Evolutionary conservation across 352 stramenopile species (phyloP).

Genomic region (Thalassiosira mediterranea): DNA sequence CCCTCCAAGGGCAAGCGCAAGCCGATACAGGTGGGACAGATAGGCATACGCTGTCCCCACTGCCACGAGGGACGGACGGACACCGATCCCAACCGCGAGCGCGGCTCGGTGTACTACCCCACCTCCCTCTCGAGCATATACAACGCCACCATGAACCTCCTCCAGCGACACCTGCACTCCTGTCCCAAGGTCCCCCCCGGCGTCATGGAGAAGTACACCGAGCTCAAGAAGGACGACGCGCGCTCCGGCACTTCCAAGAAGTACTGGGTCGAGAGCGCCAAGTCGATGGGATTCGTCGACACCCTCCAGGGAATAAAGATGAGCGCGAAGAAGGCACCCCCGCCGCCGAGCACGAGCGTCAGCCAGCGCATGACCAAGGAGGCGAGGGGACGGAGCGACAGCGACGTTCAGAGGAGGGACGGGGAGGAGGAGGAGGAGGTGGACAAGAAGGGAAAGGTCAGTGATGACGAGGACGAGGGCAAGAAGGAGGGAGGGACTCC

Average conservation of each 20-base stretch:
- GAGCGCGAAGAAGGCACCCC: slow-evolving; percentile 21
- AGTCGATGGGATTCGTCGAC: slow-evolving; percentile 68
- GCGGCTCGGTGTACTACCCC: neutral
- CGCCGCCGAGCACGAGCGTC: slow-evolving; percentile 2
- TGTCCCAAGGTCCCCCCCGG: slow-evolving; percentile 73
- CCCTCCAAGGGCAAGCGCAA: slow-evolving; percentile 61
- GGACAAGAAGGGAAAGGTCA: slow-evolving; percentile 1
- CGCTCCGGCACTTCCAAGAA: slow-evolving; percentile 61
- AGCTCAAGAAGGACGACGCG: slow-evolving; percentile 62
- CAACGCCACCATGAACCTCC: slow-evolving; percentile 82
- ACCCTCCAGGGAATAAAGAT: slow-evolving; percentile 65
- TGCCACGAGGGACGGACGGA: slow-evolving; percentile 45
- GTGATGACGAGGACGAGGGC: slow-evolving; percentile 2
- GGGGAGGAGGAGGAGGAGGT: too few relatives aligned
- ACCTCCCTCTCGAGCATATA: slow-evolving; percentile 83
- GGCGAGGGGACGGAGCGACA: neutral
- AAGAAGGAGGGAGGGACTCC: neutral
- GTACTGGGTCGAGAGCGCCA: slow-evolving; percentile 69
- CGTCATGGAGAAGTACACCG: slow-evolving; percentile 55
- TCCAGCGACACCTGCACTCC: slow-evolving; percentile 78
- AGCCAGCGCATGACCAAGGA: neutral
- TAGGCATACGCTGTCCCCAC: slow-evolving; percentile 73
- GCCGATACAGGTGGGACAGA: slow-evolving; percentile 54
- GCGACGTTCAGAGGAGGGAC: neutral
- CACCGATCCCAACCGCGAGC: neutral